Base-by-base conservation (phyloP, 2,329 filamentous ascomycete species). In the Colletotrichum trifolii region DNA sequence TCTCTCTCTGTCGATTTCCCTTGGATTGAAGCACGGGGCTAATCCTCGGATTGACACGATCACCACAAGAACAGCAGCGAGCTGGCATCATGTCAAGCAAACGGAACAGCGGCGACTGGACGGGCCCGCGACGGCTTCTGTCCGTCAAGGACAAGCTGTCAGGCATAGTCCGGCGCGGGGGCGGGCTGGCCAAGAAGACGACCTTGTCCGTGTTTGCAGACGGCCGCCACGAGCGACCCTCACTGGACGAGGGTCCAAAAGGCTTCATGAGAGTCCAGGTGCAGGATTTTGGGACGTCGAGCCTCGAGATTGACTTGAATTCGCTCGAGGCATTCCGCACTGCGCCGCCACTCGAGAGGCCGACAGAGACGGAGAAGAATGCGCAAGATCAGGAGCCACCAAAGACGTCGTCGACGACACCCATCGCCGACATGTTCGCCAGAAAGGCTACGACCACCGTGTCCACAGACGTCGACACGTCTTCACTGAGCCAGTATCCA, bases 81-180 rank as follows among this genome's bases (percentile, higher is more conserved):
- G 33, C 46, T 52, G 39, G n/a, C 15, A 62, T 12, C 15, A 64
- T 64, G 61, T 54, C 50, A 25, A 64, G 38, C 57, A 64, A 64
- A 50, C 61, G 61, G 34, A 40, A 64, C 39, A 61, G 45, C 50
- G 50, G 45, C 34, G 61, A 61, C 12, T 55, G 61, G 61, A 5
- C 43, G 17, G 43, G 33, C 61, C 57, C 39, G 39, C 57, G 57
- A 36, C 56, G 57, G 57, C 49, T 61, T 17, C 39, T 45, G 9
- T 64, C 57, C 34, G 61, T 64, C 13, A 64, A 43, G 61, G 61
- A 64, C 43, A 64, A 55, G 57, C 50, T 64, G 45, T 64, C 61
- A 1, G 39, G 57, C 61, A 40, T 64, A 12, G 56, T 60, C 9
- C 49, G 38, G 17, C 61, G 57, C 17, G 57, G 61, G 2, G 49